Evolutionary conservation across 148 eudicot species (phyloP).

Genomic region (Oxyria digyna): DNA sequence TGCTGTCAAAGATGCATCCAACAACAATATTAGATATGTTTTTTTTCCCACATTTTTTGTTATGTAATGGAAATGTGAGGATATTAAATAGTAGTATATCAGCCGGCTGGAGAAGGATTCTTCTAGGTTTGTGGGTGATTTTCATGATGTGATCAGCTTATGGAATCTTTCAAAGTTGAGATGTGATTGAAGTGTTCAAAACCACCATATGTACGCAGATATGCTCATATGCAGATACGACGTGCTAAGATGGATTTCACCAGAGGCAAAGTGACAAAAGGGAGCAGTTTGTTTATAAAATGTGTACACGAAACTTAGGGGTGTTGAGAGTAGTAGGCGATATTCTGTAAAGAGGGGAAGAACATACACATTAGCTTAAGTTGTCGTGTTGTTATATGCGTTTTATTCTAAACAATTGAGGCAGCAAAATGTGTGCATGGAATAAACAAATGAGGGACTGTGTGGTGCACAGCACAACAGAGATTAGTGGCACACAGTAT

Average conservation of each 20-base stretch:
- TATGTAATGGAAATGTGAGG: not conserved
- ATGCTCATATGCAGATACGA: not conserved
- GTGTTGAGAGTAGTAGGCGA: too few species aligned
- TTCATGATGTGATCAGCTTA: not conserved
- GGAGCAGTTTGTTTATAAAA: too few species aligned
- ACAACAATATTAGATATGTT: not conserved
- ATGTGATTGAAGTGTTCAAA: not conserved
- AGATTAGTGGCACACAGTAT: too few species aligned
- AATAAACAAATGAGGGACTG: not conserved
- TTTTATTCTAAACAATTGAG: too few species aligned
- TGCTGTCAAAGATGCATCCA: not conserved
- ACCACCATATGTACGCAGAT: not conserved
- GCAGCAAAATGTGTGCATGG: not conserved
- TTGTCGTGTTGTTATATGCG: too few species aligned
- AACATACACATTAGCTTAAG: too few species aligned
- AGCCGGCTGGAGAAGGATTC: not conserved
- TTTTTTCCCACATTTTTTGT: too few species aligned
- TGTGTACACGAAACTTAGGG: too few species aligned
- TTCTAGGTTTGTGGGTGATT: not conserved
- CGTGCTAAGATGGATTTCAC: not conserved
- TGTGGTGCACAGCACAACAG: not conserved
- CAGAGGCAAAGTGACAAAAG: not conserved
- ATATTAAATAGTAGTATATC: not conserved
- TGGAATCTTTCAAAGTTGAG: not conserved
- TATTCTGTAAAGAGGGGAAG: too few species aligned